Percentiles rank a stretch among this genome's conserved stretches.
phyloP scores from a whole-genome alignment of 2,329 filamentous ascomycete species.

The Zelopaecilomyces penicillatus region DNA sequence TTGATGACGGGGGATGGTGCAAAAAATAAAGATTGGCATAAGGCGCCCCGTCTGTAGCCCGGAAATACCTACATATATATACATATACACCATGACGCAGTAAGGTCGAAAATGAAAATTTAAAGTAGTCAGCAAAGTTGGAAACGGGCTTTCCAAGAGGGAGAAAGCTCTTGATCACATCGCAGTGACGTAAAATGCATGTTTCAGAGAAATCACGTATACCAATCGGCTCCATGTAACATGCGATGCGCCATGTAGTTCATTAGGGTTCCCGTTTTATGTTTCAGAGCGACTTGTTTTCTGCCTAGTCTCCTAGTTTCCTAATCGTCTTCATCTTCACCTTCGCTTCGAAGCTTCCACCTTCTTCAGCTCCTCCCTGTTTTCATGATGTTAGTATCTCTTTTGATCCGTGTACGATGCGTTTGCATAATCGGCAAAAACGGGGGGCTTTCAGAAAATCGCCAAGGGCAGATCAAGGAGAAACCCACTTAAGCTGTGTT shows the following conservation, averaged over 20 bases:
- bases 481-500: slow-evolving; percentile 76
- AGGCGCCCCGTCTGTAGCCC: slow-evolving; percentile 28
- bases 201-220: no score
- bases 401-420: background rate
- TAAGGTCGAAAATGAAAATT: background rate
- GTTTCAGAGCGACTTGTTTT: background rate
- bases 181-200: background rate
- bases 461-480: no score
- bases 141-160: no score
- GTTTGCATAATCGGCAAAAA: no score
- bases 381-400: slow-evolving; percentile 8
- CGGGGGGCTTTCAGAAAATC: no score
- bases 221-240: no score
- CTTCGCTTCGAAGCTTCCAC: slow-evolving; percentile 68
- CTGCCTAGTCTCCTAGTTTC: slow-evolving; percentile 11
- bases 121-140: no score
- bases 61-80: slow-evolving; percentile 3
- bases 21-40: slow-evolving; percentile 20
- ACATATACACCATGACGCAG: background rate
- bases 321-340: slow-evolving; percentile 23
- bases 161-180: no score
- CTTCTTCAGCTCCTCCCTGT: slow-evolving; percentile 87
- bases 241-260: slow-evolving; percentile 1
- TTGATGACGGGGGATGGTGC: slow-evolving; percentile 23
- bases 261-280: slow-evolving; percentile 6